phyloP scores from a whole-genome alignment of 2,329 filamentous ascomycete genomes.

The Fusarium nurragi region DNA sequence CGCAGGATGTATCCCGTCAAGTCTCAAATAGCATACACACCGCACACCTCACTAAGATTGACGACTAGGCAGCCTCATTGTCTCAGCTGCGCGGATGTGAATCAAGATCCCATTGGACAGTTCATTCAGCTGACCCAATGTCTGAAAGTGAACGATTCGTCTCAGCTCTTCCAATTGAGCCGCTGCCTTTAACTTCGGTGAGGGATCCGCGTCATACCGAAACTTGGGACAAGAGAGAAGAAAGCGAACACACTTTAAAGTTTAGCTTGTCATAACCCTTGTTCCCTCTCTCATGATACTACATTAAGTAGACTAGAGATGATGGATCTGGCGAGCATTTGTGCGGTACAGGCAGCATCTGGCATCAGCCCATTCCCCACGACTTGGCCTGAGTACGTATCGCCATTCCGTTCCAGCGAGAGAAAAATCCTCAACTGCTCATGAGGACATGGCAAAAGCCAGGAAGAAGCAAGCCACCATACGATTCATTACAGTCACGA shows the following conservation, averaged over 20 bases:
- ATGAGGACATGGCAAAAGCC: neutral
- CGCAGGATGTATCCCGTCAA: neutral
- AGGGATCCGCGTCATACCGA: neutral
- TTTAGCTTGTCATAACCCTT: constrained; percentile 15
- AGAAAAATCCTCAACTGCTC: neutral
- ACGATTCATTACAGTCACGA: constrained; percentile 10
- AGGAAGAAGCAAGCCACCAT: constrained; percentile 3
- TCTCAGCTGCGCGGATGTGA: constrained; percentile 15
- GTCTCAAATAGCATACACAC: constrained; percentile 12
- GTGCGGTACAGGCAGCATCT: neutral
- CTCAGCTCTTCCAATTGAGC: neutral
- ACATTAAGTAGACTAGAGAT: constrained; percentile 5
- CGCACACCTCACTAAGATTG: constrained; percentile 24
- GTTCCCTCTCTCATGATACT: constrained; percentile 12
- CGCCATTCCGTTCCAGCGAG: constrained; percentile 33
- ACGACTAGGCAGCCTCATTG: constrained; percentile 30
- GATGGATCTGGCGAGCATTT: constrained; percentile 5
- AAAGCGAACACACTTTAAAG: neutral
- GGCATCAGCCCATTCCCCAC: constrained; percentile 42
- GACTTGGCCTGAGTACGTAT: constrained; percentile 9
- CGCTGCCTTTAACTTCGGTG: neutral
- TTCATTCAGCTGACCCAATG: constrained; percentile 5
- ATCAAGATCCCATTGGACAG: neutral
- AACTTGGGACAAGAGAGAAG: neutral
- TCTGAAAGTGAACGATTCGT: neutral